Evolutionary conservation across 345 rosid species (phyloP).

Genomic region (Rhizophora apiculata): DNA sequence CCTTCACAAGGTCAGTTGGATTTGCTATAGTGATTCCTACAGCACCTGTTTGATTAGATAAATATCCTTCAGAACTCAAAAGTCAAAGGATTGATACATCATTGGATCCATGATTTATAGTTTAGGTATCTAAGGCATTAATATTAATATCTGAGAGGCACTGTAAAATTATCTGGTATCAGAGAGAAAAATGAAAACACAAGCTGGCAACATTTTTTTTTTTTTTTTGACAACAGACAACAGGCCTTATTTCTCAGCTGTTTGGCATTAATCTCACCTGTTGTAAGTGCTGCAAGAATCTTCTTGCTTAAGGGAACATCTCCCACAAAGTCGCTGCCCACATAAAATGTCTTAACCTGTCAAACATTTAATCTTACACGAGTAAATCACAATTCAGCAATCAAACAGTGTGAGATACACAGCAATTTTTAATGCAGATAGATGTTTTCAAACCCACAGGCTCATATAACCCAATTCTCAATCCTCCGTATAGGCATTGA

Average conservation of each 20-base stretch:
- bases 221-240: neutral
- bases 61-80: neutral
- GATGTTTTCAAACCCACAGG: conserved; percentile 59
- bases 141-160: neutral
- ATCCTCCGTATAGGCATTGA: conserved; percentile 90
- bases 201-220: neutral
- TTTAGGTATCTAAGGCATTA: neutral
- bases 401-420: conserved; percentile 4
- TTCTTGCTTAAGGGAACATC: conserved; percentile 94
- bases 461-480: conserved; percentile 93
- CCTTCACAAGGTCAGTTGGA: conserved; percentile 99
- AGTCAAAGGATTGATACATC: neutral
- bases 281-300: conserved; percentile 94
- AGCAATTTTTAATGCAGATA: neutral
- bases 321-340: conserved; percentile 81
- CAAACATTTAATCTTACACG: conserved; percentile 5
- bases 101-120: neutral
- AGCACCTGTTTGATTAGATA: conserved; percentile 61
- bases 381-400: conserved; percentile 8
- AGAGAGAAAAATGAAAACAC: neutral
- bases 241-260: neutral
- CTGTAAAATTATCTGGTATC: neutral
- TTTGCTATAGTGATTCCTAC: conserved; percentile 79
- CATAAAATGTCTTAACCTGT: conserved; percentile 81
- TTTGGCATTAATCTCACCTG: conserved; percentile 55